These are phyloP conservation scores for Neolentinus lepideus DNA, from an alignment of 1,284 basidiomycete species.

Conservation along the genomic window DNA sequence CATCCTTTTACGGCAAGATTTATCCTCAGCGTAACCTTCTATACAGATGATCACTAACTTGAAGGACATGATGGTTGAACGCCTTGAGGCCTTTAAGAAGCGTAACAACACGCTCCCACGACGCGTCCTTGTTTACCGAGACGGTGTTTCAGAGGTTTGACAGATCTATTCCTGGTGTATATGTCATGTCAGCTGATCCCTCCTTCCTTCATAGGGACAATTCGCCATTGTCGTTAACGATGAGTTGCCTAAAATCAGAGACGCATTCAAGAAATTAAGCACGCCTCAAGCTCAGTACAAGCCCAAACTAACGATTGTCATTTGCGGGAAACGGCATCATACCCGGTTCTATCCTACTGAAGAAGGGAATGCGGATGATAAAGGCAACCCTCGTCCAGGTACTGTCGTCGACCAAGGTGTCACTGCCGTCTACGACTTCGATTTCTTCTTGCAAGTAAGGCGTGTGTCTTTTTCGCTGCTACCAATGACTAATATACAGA, in stretches of 20 bases:
- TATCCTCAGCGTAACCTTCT: not conserved
- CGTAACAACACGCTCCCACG: conserved; percentile 45
- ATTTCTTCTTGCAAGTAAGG: conserved; percentile 71
- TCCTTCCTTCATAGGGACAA: conserved; percentile 59
- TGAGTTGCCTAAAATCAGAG: conserved; percentile 58
- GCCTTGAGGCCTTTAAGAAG: conserved; percentile 45
- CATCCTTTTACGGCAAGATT: no score
- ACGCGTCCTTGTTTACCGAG: conserved; percentile 69
- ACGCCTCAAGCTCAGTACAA: conserved; percentile 39
- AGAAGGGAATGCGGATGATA: conserved; percentile 39
- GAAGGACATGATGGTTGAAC: conserved; percentile 60
- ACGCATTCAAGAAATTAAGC: conserved; percentile 49
- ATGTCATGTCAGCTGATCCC: conserved; percentile 6
- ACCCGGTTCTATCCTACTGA: conserved; percentile 76
- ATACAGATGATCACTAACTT: conserved; percentile 65
- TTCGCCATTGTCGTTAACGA: conserved; percentile 57
- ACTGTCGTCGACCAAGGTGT: conserved; percentile 67
- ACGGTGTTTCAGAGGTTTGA: conserved; percentile 68
- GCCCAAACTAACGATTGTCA: conserved; percentile 68
- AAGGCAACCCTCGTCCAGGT: conserved; percentile 67
- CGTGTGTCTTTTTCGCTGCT: conserved; percentile 44
- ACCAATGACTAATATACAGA: conserved; percentile 72
- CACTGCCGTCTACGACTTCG: conserved; percentile 66
- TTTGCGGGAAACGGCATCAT: conserved; percentile 80
- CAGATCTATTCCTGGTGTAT: not conserved